These are phyloP conservation scores for Plicaturopsis crispa DNA, from an alignment of 768 basidiomycete genomes.

Conservation along the genomic window DNA sequence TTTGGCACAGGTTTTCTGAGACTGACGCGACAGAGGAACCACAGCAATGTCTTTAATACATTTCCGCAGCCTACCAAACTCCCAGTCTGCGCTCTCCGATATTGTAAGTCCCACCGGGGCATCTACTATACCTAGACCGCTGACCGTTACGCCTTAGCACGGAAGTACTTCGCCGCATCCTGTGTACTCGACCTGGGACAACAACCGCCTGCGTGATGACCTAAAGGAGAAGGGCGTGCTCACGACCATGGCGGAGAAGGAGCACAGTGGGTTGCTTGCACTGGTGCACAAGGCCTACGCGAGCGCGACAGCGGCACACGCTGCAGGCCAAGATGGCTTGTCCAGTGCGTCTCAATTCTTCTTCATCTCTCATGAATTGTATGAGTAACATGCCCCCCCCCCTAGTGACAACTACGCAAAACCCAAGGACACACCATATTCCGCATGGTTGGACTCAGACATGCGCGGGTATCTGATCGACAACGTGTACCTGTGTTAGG, in stretches of 20 bases:
- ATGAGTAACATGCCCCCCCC: no score
- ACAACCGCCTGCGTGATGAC: constrained; percentile 62
- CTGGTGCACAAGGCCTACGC: constrained; percentile 68
- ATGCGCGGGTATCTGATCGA: constrained; percentile 69
- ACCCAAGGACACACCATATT: constrained; percentile 52
- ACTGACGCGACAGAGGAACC: constrained; percentile 33
- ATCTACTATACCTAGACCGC: constrained; percentile 44
- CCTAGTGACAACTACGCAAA: constrained; percentile 60
- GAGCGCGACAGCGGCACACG: constrained; percentile 44
- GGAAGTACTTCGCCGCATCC: constrained; percentile 51
- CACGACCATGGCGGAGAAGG: constrained; percentile 52
- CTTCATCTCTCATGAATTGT: not conserved
- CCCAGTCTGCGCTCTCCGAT: constrained; percentile 29
- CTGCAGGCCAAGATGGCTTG: constrained; percentile 71
- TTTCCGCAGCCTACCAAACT: constrained; percentile 38
- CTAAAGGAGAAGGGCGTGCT: constrained; percentile 70
- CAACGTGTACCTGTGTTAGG: constrained; percentile 53
- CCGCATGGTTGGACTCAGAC: constrained; percentile 67
- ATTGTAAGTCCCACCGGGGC: constrained; percentile 63
- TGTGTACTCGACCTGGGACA: constrained; percentile 85
- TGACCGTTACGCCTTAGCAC: constrained; percentile 58
- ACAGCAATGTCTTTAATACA: constrained; percentile 55
- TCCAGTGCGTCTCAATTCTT: constrained; percentile 39
- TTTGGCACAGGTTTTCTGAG: constrained; percentile 1
- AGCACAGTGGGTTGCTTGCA: constrained; percentile 57